Conservation (phyloP, 805 yeast genomes). For the Wickerhamiella australiensis region DNA sequence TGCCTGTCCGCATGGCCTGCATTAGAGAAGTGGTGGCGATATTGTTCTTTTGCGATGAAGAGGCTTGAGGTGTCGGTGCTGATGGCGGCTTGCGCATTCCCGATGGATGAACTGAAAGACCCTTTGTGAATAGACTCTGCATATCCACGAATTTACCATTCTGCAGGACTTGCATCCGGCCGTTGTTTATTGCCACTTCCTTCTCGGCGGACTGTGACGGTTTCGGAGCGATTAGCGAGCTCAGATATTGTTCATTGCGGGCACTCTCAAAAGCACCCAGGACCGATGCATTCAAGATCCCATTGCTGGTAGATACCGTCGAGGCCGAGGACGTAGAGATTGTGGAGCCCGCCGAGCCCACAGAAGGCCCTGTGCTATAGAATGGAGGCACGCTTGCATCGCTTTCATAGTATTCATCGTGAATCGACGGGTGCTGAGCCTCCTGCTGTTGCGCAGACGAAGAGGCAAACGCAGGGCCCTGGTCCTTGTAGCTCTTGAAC, state of each 20-base stretch:
- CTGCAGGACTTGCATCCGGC: slow-evolving; percentile 22
- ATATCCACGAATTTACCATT: slow-evolving; percentile 20
- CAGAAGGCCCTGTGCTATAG: neutral
- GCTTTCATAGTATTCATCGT: neutral
- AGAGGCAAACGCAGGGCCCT: no score
- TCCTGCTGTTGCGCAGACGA: no score
- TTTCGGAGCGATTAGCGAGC: neutral
- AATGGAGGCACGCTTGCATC: neutral
- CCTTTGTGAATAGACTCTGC: slow-evolving; percentile 24
- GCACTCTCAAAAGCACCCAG: slow-evolving; percentile 14
- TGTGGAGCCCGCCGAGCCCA: slow-evolving; percentile 6
- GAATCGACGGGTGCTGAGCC: slow-evolving; percentile 6
- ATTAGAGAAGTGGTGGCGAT: slow-evolving; percentile 14
- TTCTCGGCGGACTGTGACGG: slow-evolving; percentile 1
- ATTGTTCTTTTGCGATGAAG: slow-evolving; percentile 4
- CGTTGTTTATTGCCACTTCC: slow-evolving; percentile 16
- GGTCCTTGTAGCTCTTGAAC: slow-evolving; percentile 22
- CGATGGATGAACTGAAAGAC: slow-evolving; percentile 2
- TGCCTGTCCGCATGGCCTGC: slow-evolving; percentile 13
- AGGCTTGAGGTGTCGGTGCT: neutral
- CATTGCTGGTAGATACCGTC: slow-evolving; percentile 1
- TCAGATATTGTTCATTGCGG: slow-evolving; percentile 10
- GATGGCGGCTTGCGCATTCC: slow-evolving; percentile 1
- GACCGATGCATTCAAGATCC: slow-evolving; percentile 9
- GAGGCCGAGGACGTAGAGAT: neutral